Evolutionary conservation across 2,329 filamentous ascomycete species (phyloP).

Genomic region (Pyrenochaeta sp.): DNA sequence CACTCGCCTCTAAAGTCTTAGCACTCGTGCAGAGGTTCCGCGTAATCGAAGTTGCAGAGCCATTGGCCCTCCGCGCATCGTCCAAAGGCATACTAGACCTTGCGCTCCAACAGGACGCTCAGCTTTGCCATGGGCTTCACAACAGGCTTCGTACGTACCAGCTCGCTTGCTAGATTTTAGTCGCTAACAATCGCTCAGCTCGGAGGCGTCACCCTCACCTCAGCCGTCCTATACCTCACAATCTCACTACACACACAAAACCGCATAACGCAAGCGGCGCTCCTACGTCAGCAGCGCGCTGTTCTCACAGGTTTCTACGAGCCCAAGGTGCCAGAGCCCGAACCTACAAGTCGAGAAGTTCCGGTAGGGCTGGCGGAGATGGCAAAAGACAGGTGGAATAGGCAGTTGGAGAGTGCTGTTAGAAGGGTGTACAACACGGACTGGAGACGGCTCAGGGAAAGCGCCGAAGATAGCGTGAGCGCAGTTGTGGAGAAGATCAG

Average conservation of each 20-base stretch:
- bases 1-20: not conserved
- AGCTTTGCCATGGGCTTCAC: constrained; percentile 58
- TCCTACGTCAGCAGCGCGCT: constrained; percentile 57
- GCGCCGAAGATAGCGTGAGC: constrained; percentile 52
- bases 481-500: constrained; percentile 45
- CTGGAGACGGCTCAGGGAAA: constrained; percentile 54
- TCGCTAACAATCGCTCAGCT: constrained; percentile 47
- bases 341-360: constrained; percentile 50
- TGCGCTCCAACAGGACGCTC: constrained; percentile 3
- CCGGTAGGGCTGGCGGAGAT: constrained; percentile 55
- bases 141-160: constrained; percentile 57
- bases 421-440: constrained; percentile 55
- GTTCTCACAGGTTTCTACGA: constrained; percentile 56
- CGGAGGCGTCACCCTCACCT: constrained; percentile 60
- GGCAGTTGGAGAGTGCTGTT: constrained; percentile 55
- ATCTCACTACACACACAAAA: constrained; percentile 57
- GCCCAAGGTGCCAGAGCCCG: constrained; percentile 51
- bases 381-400: constrained; percentile 61
- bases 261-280: constrained; percentile 55
- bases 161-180: not conserved
- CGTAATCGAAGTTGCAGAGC: not conserved
- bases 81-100: not conserved
- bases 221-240: constrained; percentile 52
- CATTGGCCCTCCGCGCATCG: constrained; percentile 13
- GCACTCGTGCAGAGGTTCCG: not conserved